These are phyloP conservation scores for Aureobasidium melanogenum DNA, from an alignment of 2,329 filamentous ascomycete genomes.

Conservation along the genomic window DNA sequence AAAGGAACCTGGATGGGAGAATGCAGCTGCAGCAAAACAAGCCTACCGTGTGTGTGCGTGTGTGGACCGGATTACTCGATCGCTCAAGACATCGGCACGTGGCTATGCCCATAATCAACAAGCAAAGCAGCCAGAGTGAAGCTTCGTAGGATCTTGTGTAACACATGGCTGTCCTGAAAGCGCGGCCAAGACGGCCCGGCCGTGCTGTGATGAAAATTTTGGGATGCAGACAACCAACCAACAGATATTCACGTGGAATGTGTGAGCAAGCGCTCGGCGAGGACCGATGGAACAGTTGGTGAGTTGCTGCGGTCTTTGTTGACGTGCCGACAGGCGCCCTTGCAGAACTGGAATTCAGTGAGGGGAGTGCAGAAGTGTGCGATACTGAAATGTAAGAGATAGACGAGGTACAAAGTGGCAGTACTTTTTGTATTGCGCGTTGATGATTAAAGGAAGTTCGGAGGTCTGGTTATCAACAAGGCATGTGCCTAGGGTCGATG, in stretches of 20 bases:
- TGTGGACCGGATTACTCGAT: not conserved
- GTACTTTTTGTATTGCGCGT: not conserved
- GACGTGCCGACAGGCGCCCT: not conserved
- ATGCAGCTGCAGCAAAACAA: conserved; percentile 1
- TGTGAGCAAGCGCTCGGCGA: conserved; percentile 7
- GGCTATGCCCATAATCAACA: not conserved
- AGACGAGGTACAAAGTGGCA: not conserved
- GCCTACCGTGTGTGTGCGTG: not conserved
- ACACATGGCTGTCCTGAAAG: conserved; percentile 1
- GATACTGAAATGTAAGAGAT: conserved; percentile 3
- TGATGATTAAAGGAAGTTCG: not conserved
- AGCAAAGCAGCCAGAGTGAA: not conserved
- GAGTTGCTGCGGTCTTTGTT: not conserved
- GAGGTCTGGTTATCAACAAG: not conserved
- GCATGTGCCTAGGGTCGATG: not conserved
- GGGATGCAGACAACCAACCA: not conserved
- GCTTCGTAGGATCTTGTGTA: conserved; percentile 5
- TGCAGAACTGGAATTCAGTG: not conserved
- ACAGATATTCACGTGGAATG: conserved; percentile 11
- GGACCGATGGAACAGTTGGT: not conserved
- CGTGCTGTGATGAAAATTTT: not conserved
- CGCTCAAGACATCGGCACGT: not conserved
- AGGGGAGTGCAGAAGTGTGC: conserved; percentile 1
- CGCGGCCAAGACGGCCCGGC: conserved; percentile 1
- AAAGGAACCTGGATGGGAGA: not conserved